Evolutionary conservation across 2,329 filamentous ascomycete species (phyloP), one percentile per base, ranked within the genome.

Genomic region (Ceratocystis eucalypticola): DNA sequence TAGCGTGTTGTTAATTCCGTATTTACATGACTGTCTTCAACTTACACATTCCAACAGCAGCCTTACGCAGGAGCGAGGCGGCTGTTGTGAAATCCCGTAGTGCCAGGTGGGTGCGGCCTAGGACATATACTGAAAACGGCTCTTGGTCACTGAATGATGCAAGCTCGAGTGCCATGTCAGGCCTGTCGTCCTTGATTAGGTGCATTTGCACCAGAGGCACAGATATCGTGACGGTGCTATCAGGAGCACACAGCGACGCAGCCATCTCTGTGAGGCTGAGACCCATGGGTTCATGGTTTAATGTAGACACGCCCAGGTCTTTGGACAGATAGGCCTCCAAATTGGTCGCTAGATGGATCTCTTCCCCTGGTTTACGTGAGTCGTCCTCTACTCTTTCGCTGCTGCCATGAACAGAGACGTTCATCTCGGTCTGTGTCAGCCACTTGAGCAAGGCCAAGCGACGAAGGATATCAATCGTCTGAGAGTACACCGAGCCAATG

Each of bases 1-100:
- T 12, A 59, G 55, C 55, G 20, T 59, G 2, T n/a, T 12, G 22
- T 59, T 1, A 20, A 59, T 4, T n/a, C 8, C 12, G 28, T 10
- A 7, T 15, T 33, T n/a, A 7, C 53, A 15, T 57, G 28, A 10
- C 22, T 33, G 4, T 30, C 15, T 6, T n/a, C 48, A 65, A 80
- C 87, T 78, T 82, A 92, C 90, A 87, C 75, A 96, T 84, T 66
- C 88, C 87, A 71, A 89, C 88, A 22, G 91, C 89, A 68, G 91
- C 89, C 73, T 88, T 93, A 70, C 86, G 86, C 75, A 99, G 96
- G 72, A 85, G 84, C 33, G 83, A 78, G 33, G 89, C 84, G 65
- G 94, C 93, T 48, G 84, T 80, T 67, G 84, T 82, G 73, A 86
- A 86, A 72, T 96, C 88, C 65, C 87, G 87, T 69, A 87, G 82